Percentiles rank a stretch among this genome's conserved stretches.
phyloP scores from a whole-genome alignment of 129 eudicot genomes.

The Helichrysum umbraculigerum region DNA sequence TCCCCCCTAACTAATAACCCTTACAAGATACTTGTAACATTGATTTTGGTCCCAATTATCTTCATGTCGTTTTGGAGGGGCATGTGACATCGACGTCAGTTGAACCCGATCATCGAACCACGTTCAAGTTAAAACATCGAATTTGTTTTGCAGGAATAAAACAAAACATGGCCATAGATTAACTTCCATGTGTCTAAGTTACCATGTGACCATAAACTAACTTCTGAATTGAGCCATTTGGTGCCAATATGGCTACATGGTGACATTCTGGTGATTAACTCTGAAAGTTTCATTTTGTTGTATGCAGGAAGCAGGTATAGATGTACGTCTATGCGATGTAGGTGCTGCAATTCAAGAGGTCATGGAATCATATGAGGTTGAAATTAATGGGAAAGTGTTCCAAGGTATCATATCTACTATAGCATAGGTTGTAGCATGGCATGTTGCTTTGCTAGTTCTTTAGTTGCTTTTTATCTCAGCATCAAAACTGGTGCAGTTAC shows the following conservation, averaged over 20 bases:
- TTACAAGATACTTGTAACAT: not conserved
- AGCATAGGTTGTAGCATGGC: not conserved
- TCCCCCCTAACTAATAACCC: not conserved
- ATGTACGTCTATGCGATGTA: constrained; percentile 91
- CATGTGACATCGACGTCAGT: not conserved
- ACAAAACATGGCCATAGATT: not conserved
- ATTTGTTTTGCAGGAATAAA: not conserved
- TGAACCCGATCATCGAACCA: not conserved
- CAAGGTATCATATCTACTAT: constrained; percentile 54
- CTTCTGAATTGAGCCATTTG: not conserved
- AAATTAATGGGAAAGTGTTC: constrained; percentile 91
- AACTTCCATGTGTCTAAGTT: not conserved
- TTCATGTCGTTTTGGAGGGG: not conserved
- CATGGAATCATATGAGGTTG: constrained; percentile 99
- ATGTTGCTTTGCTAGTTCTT: not conserved
- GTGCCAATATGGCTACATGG: constrained; percentile 4
- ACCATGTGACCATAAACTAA: not conserved
- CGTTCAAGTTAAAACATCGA: not conserved
- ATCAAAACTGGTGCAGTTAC: constrained; percentile 1
- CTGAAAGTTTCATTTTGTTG: constrained; percentile 4
- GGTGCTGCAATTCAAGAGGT: constrained; percentile 99
- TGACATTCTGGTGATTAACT: constrained; percentile 5
- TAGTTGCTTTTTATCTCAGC: not conserved
- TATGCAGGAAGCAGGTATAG: constrained; percentile 91
- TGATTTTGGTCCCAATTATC: not conserved